phyloP scores from a whole-genome alignment of 306 rosid species.

The Cucurbita pepo region DNA sequence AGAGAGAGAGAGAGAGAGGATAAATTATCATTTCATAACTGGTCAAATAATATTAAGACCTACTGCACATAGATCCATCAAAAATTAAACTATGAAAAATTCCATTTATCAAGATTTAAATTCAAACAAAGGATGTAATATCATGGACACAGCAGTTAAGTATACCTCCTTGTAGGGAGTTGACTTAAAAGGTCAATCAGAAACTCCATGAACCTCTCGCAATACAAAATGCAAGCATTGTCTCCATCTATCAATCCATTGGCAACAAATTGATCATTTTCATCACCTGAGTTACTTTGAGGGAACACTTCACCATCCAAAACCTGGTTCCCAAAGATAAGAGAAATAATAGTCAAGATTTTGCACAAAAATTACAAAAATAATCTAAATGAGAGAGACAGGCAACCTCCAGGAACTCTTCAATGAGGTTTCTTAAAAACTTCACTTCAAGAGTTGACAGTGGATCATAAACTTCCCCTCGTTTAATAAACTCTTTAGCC shows the following conservation, averaged over 20 bases:
- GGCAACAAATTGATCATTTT: slow-evolving; percentile 19
- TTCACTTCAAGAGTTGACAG: slow-evolving; percentile 51
- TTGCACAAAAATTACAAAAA: slow-evolving; percentile 1
- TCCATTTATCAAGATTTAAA: not conserved
- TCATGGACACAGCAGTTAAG: not conserved
- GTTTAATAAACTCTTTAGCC: slow-evolving; percentile 51
- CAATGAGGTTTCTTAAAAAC: slow-evolving; percentile 68
- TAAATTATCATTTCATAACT: not conserved
- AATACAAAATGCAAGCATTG: slow-evolving; percentile 81
- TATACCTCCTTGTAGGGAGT: slow-evolving; percentile 90
- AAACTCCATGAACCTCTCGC: slow-evolving; percentile 98
- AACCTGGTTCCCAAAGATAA: slow-evolving; percentile 32
- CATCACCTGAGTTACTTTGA: slow-evolving; percentile 21
- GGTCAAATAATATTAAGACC: not conserved
- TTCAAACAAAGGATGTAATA: not conserved
- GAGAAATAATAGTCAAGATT: not conserved
- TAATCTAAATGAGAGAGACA: not conserved
- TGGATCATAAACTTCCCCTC: slow-evolving; percentile 47
- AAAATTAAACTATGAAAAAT: not conserved
- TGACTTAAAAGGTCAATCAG: slow-evolving; percentile 96
- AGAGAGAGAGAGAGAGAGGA: not conserved
- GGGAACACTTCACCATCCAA: slow-evolving; percentile 54
- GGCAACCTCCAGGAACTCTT: slow-evolving; percentile 81
- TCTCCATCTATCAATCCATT: slow-evolving; percentile 28
- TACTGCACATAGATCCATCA: not conserved